Evolutionary conservation across 2,329 filamentous ascomycete species (phyloP), one percentile per base, ranked within the genome.

Genomic region (Stachybotrys echinatus): DNA sequence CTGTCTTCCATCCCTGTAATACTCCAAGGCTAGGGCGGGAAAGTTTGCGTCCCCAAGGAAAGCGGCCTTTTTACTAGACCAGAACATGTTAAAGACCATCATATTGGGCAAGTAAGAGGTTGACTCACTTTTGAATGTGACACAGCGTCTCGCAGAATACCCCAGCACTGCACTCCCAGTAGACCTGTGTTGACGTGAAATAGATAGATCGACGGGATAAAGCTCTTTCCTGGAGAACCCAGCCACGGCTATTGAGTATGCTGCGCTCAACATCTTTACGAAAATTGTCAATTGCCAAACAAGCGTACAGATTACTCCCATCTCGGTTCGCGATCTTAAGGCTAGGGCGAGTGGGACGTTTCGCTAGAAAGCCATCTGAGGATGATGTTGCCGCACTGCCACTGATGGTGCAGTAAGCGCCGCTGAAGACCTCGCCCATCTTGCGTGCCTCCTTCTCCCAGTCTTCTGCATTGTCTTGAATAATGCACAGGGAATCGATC

Each of bases 151-250:
- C 38, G 38, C 38, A 40, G 7, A n/a, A 40, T 17, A 40, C 38
- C 14, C 38, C 38, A 7, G 38, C 12, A 19, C 38, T 40, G 38
- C 38, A 40, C 38, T 40, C 38, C 38, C 38, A 40, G 38, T 40
- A 40, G 12, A 40, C 18, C 38, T 40, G 38, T 19, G 38, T 40
- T 17, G 38, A 40, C 7, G 38, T 40, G 38, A n/a, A 40, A 19
- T 40, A 19, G 18, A 40, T 40, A n/a, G 38, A 40, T 40, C 38
- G 38, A 19, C 38, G 38, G 17, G 38, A 40, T 17, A 40, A n/a
- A 6, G 38, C 38, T 43, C 42, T 21, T 19, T 73, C 71, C 50
- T 73, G 70, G 5, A 71, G 42, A 1, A 71, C 69, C 71, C 70
- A 73, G 1, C 64, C 70, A 3, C 70, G 57, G 12, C 51, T 50